Conservation (phyloP, 176 grass and related monocot species). For the Carex scoparia region DNA sequence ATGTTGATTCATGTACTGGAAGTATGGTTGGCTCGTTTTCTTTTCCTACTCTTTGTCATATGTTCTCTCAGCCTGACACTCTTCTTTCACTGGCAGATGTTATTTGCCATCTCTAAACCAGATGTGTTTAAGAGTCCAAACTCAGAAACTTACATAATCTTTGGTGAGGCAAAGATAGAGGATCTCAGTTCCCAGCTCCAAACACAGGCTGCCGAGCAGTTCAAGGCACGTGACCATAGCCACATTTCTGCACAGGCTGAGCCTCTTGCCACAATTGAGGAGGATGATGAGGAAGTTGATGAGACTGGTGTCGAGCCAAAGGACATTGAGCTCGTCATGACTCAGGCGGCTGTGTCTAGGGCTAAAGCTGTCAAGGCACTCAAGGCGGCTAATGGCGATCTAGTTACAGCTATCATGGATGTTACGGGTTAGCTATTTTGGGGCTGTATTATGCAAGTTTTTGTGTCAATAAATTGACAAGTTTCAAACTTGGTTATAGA, state of each 20-base stretch:
- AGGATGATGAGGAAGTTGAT: slow-evolving; percentile 51
- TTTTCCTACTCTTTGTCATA: not conserved
- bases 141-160: slow-evolving; percentile 60
- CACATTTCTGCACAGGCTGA: slow-evolving; percentile 33
- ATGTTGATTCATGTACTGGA: not conserved
- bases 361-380: slow-evolving; percentile 56
- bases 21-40: not conserved
- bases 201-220: slow-evolving; percentile 61
- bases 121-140: slow-evolving; percentile 70
- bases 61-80: not conserved
- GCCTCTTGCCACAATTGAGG: slow-evolving; percentile 26
- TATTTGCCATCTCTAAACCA: slow-evolving; percentile 69
- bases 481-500: not conserved
- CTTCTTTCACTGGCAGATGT: slow-evolving; percentile 31
- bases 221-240: slow-evolving; percentile 51
- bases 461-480: not conserved
- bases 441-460: not conserved
- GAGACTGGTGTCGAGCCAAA: slow-evolving; percentile 53
- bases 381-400: slow-evolving; percentile 41
- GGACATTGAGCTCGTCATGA: slow-evolving; percentile 70
- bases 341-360: slow-evolving; percentile 42
- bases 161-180: slow-evolving; percentile 64
- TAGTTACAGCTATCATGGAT: slow-evolving; percentile 68
- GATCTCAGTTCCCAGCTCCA: slow-evolving; percentile 70
- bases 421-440: slow-evolving; percentile 34